phyloP scores from a whole-genome alignment of 176 grass and related monocot species.

The Oryza brachyantha region DNA sequence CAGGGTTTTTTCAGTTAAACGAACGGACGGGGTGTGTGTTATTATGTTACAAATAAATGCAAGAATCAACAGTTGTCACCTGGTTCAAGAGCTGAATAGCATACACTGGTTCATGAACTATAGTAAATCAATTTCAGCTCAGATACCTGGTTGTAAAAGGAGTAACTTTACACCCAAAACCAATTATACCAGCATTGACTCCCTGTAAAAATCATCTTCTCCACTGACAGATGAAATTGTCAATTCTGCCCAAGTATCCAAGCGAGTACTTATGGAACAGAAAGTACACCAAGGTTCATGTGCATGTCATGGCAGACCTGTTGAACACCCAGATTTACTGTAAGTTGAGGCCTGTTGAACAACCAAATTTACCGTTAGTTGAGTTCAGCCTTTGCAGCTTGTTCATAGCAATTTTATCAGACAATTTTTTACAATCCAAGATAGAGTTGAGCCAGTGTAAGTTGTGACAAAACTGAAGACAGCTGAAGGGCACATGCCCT shows the following conservation, averaged over 20 bases:
- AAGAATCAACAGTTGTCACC: too few species aligned
- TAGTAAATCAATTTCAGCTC: background rate
- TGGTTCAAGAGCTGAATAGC: background rate
- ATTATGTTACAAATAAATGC: too few species aligned
- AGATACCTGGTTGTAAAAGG: slow-evolving; percentile 23
- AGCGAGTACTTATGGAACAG: too few species aligned
- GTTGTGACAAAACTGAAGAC: background rate
- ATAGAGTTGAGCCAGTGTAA: slow-evolving; percentile 35
- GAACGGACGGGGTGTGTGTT: too few species aligned
- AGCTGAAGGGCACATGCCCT: too few species aligned
- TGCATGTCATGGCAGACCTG: background rate
- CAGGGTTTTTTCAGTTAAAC: too few species aligned
- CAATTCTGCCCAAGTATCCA: too few species aligned
- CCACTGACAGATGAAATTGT: background rate
- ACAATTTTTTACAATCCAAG: slow-evolving; percentile 2
- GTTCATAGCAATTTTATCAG: background rate
- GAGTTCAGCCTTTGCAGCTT: background rate
- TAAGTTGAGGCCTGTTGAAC: slow-evolving; percentile 7
- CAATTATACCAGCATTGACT: background rate
- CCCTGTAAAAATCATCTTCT: background rate
- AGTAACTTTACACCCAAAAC: slow-evolving; percentile 11
- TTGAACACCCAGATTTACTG: background rate
- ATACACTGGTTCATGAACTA: background rate
- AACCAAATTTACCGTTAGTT: background rate
- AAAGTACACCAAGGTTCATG: too few species aligned